A percentile compares a stretch with the other conserved stretches of the same genome.
These are phyloP conservation scores for Parachaetomium inaequale DNA, from an alignment of 495 filamentous ascomycete species.

Conservation along the genomic window DNA sequence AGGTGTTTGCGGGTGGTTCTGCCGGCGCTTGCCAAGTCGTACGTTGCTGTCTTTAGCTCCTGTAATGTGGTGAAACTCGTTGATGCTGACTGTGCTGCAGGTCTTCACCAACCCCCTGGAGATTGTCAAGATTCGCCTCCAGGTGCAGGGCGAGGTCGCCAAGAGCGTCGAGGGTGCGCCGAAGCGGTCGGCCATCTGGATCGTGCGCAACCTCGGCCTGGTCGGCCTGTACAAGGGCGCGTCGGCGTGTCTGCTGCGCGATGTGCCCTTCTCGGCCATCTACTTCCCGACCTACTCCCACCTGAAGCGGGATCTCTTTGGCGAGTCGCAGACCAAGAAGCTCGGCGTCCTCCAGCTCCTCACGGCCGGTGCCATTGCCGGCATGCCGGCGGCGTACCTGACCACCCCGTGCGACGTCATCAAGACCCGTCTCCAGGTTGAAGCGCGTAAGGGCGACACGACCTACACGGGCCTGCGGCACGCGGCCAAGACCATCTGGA, in stretches of 20 bases:
- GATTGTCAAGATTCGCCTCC: conserved; percentile 97
- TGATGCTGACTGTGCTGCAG: conserved; percentile 39
- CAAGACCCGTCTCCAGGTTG: conserved; percentile 96
- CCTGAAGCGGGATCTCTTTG: conserved; percentile 88
- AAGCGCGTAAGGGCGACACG: conserved; percentile 91
- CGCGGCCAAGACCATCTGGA: conserved; percentile 73
- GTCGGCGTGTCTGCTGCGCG: conserved; percentile 90
- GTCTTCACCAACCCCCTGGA: conserved; percentile 96
- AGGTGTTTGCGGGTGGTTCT: conserved; percentile 82
- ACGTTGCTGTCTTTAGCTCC: conserved; percentile 40
- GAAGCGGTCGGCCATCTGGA: conserved; percentile 93
- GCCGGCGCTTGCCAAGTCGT: conserved; percentile 97
- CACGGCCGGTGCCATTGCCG: conserved; percentile 91
- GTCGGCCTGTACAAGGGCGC: conserved; percentile 96
- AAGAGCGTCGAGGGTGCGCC: conserved; percentile 81
- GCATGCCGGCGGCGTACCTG: conserved; percentile 97
- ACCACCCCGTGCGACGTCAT: conserved; percentile 98
- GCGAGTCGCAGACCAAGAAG: conserved; percentile 83
- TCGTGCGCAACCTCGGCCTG: conserved; percentile 91
- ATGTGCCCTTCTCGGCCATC: conserved; percentile 96
- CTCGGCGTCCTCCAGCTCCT: conserved; percentile 90
- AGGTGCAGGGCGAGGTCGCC: conserved; percentile 93
- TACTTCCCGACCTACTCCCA: conserved; percentile 98
- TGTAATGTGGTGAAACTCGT: conserved; percentile 16
- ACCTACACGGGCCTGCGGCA: conserved; percentile 84